Percentiles rank a stretch among this genome's conserved stretches.
Evolutionary conservation across 1,139 yeast genomes (phyloP).

Genomic region (Pichia sp.): DNA sequence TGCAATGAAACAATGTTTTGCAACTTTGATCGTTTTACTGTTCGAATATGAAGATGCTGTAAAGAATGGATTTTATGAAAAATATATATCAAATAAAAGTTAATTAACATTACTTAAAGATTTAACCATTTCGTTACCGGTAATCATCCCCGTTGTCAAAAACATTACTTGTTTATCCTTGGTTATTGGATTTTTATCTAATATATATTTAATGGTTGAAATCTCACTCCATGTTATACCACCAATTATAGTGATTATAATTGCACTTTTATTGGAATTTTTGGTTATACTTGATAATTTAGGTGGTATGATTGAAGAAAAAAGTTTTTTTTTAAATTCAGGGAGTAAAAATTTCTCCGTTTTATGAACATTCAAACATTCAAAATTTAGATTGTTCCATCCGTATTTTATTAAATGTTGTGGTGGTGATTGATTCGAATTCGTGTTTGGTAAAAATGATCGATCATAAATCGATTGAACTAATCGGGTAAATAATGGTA

Average conservation of each 20-base stretch:
- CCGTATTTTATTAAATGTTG: slow-evolving; percentile 22
- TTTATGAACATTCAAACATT: slow-evolving; percentile 22
- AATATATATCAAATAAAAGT: slow-evolving; percentile 2
- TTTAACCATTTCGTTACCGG: slow-evolving; percentile 37
- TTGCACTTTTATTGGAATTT: slow-evolving; percentile 35
- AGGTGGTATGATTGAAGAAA: slow-evolving; percentile 25
- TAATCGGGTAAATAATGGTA: slow-evolving; percentile 43
- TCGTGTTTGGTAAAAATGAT: slow-evolving; percentile 26
- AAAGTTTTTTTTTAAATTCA: slow-evolving; percentile 23
- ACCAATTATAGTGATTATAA: slow-evolving; percentile 54
- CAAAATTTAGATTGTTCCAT: slow-evolving; percentile 28
- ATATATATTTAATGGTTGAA: slow-evolving; percentile 54
- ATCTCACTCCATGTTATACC: slow-evolving; percentile 79
- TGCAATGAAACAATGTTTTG: slow-evolving; percentile 36
- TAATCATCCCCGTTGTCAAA: slow-evolving; percentile 52
- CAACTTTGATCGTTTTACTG: slow-evolving; percentile 26
- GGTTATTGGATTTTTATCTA: slow-evolving; percentile 34
- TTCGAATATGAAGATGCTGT: slow-evolving; percentile 29
- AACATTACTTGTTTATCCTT: slow-evolving; percentile 42
- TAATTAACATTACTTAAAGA: slow-evolving; percentile 11
- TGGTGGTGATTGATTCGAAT: background rate
- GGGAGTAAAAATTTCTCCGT: slow-evolving; percentile 28
- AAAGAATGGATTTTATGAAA: slow-evolving; percentile 24
- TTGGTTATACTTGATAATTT: slow-evolving; percentile 19
- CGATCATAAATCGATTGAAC: slow-evolving; percentile 48